These are phyloP conservation scores for Diplodia sapinea DNA, from an alignment of 2,329 filamentous ascomycete genomes.

Conservation along the genomic window DNA sequence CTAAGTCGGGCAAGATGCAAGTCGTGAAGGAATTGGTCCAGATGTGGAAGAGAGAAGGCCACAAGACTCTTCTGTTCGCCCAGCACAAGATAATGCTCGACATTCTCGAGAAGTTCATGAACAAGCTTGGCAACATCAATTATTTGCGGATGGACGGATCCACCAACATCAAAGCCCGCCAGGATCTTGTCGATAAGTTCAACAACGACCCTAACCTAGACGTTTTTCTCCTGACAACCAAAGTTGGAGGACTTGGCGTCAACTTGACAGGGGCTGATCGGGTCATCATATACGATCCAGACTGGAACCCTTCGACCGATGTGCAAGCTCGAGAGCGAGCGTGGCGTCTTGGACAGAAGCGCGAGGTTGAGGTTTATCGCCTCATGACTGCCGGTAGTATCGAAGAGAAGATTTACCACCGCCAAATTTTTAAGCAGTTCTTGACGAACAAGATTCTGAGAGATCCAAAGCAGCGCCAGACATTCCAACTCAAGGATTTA, in stretches of 20 bases:
- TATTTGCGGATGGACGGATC: constrained; percentile 93
- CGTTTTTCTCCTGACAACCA: constrained; percentile 92
- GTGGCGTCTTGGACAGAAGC: constrained; percentile 94
- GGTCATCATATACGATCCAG: constrained; percentile 97
- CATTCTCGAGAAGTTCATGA: constrained; percentile 84
- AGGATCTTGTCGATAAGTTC: constrained; percentile 89
- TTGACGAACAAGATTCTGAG: constrained; percentile 94
- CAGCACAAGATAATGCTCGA: constrained; percentile 96
- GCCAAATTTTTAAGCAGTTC: constrained; percentile 98
- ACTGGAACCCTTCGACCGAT: constrained; percentile 98
- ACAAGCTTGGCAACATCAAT: constrained; percentile 69
- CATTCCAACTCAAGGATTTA: constrained; percentile 86
- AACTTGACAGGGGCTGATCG: constrained; percentile 94
- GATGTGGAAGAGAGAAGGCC: constrained; percentile 88
- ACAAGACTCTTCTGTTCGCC: constrained; percentile 91
- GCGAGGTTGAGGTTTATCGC: constrained; percentile 93
- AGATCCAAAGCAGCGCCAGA: constrained; percentile 90
- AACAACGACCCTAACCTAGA: constrained; percentile 80
- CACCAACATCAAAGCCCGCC: constrained; percentile 86
- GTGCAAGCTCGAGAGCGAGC: constrained; percentile 93
- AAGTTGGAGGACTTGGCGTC: constrained; percentile 90
- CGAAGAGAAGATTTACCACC: constrained; percentile 98
- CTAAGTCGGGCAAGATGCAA: constrained; percentile 93
- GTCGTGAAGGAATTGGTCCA: constrained; percentile 86
- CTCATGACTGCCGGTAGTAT: constrained; percentile 99